Evolutionary conservation across 129 eudicot species (phyloP), one percentile per base, ranked within the genome.

Genomic region (Oenanthe sinensis): DNA sequence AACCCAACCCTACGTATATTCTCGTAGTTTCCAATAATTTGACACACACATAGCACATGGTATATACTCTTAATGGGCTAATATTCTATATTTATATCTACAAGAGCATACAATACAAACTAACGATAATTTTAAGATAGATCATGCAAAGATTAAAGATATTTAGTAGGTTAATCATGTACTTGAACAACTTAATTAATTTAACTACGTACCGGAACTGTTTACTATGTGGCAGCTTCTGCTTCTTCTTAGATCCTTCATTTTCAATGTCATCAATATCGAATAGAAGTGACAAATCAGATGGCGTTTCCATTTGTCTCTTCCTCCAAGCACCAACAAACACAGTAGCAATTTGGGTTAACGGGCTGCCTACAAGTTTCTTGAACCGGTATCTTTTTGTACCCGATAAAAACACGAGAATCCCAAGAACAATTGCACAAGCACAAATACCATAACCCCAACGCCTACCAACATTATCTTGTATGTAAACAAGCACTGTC

Each of bases 361-460:
- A 84, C 46, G 98, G 98, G 75, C 98, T 95, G 6, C 98, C 96
- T 80, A 74, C 88, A 14, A 95, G 92, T 76, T 90, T 95, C 92
- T 92, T 95, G 85, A 91, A 91, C 48, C 98, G 92, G 85, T 95
- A 92, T 82, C 85, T 81, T 78, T 71, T 80, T 0, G 97, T 95
- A 33, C 97, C 98, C 2, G 87, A 81, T 77, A 95, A 74, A 85
- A 95, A 95, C 36, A 91, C 86, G 71, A 88, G 28, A 70, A 92
- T 46, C 15, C 92, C 98, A 9, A 88, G 17, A 45, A 85, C 84
- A 37, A 95, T 91, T 0, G 85, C 90, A 77, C 92, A 88, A 5
- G 90, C 94, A 46, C 91, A 89, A 50, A 95, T 88, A 69, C 98
- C 98, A 44, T 95, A 95, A 0, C 98, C 98, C 98, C 98, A 95